phyloP scores from a whole-genome alignment of 1,139 yeast species.

The Yamadazyma buinensis region DNA sequence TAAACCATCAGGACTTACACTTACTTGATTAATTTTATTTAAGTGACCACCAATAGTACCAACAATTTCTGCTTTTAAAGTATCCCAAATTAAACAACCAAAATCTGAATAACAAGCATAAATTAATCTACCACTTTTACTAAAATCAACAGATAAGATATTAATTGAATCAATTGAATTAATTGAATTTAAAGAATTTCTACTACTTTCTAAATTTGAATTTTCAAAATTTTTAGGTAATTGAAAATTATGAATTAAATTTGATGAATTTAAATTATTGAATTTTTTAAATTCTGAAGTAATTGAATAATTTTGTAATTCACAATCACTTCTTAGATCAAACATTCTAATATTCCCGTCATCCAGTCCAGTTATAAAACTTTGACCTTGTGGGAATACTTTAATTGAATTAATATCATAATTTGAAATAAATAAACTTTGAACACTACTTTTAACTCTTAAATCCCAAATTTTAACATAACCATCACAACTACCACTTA shows the following conservation, averaged over 20 bases:
- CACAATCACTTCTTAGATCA: slow-evolving; percentile 78
- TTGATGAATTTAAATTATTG: not conserved
- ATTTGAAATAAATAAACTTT: slow-evolving; percentile 57
- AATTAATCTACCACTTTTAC: slow-evolving; percentile 71
- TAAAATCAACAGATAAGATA: slow-evolving; percentile 68
- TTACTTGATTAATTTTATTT: slow-evolving; percentile 60
- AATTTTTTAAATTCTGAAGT: slow-evolving; percentile 15
- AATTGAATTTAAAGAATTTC: slow-evolving; percentile 10
- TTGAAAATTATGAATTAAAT: not conserved
- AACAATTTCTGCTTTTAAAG: slow-evolving; percentile 59
- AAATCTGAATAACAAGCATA: slow-evolving; percentile 75
- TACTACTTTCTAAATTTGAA: not conserved
- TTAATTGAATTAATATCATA: slow-evolving; percentile 66
- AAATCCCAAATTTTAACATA: slow-evolving; percentile 70
- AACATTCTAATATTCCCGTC: slow-evolving; percentile 71
- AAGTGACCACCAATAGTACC: slow-evolving; percentile 54
- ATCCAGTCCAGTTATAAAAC: slow-evolving; percentile 72
- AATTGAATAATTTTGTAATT: slow-evolving; percentile 51
- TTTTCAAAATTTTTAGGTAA: not conserved
- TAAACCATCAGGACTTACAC: slow-evolving; percentile 70
- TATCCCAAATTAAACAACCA: slow-evolving; percentile 78
- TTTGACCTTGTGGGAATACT: slow-evolving; percentile 67
- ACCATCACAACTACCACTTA: slow-evolving; percentile 77
- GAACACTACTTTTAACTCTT: slow-evolving; percentile 50
- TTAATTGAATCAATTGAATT: slow-evolving; percentile 12